These are phyloP conservation scores for Termitomyces titanicus DNA, from an alignment of 768 basidiomycete species.

Conservation along the genomic window DNA sequence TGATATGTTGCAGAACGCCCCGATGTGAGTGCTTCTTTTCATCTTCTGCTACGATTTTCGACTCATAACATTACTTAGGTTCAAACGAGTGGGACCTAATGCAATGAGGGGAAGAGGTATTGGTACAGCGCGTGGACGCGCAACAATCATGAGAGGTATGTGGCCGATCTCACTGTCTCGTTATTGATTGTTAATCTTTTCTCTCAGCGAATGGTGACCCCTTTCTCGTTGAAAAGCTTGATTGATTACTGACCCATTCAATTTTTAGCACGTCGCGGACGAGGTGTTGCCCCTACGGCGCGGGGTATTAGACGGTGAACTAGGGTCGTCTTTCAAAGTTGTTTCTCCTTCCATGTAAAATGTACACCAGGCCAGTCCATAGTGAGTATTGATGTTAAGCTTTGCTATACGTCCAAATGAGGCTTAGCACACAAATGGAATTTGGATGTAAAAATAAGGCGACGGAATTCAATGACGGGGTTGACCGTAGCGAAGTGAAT, in stretches of 20 bases:
- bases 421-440: background rate
- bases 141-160: conserved; percentile 96
- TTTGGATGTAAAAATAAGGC: background rate
- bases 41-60: background rate
- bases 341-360: conserved; percentile 10
- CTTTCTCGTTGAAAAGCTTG: background rate
- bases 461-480: background rate
- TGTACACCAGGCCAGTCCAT: conserved; percentile 7
- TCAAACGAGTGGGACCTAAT: conserved; percentile 97
- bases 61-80: conserved; percentile 53
- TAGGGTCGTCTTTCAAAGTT: conserved; percentile 1
- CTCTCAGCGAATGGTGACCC: conserved; percentile 68
- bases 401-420: background rate
- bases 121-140: conserved; percentile 97
- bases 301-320: conserved; percentile 80
- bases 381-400: conserved; percentile 11
- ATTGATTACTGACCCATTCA: conserved; percentile 6
- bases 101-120: conserved; percentile 99
- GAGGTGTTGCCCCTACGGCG: conserved; percentile 68
- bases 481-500: background rate
- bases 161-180: conserved; percentile 11
- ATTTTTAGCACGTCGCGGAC: conserved; percentile 76
- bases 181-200: conserved; percentile 15
- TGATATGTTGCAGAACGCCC: conserved; percentile 98
- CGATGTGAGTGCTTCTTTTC: conserved; percentile 66